Base-by-base conservation (phyloP, 495 filamentous ascomycete species). In the Viridothelium virens region DNA sequence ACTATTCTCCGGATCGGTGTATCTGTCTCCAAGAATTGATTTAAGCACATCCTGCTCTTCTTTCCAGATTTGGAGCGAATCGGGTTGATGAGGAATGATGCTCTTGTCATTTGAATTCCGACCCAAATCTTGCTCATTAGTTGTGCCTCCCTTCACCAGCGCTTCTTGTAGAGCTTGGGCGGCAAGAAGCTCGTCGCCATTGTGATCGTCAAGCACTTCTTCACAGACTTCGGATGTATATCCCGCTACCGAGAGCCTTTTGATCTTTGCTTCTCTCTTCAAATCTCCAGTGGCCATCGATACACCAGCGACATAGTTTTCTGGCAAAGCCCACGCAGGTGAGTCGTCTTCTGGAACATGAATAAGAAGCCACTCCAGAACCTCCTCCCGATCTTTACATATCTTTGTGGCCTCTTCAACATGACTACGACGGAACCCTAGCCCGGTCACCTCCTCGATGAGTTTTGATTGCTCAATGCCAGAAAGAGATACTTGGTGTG, bases 311-410 rank as follows among this genome's bases (percentile, higher is more conserved):
- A 86, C 84, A 72, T 98, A 98, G 50, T 84, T 86, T 76, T 94
- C 93, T 2, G 95, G 95, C 34, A 98, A 79, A 74, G 89, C 88
- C 91, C 92, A 96, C 18, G 81, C 75, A 0, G 94, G 94, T 2
- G 97, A 77, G 74, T 98, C 94, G 74, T 97, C 95, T 75, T 98
- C 94, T 2, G 94, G 95, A 25, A 98, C 90, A 76, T 98, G 92
- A 38, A 97, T 89, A 31, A 98, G 81, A 25, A 98, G 84, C 94
- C 94, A 98, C 69, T 89, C 88, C 7, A 98, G 79, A 12, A 90
- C 85, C 75, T 97, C 95, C 74, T 97, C 92, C n/a, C 86, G 82
- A 74, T 96, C 91, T 77, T 91, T 95, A 75, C 91, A 96, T 70
- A 90, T 86, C 37, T 83, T 84, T 0, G 89, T 84, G 9, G 94